Conservation (phyloP, 768 basidiomycete species). For the Leccinum rimulosum region DNA sequence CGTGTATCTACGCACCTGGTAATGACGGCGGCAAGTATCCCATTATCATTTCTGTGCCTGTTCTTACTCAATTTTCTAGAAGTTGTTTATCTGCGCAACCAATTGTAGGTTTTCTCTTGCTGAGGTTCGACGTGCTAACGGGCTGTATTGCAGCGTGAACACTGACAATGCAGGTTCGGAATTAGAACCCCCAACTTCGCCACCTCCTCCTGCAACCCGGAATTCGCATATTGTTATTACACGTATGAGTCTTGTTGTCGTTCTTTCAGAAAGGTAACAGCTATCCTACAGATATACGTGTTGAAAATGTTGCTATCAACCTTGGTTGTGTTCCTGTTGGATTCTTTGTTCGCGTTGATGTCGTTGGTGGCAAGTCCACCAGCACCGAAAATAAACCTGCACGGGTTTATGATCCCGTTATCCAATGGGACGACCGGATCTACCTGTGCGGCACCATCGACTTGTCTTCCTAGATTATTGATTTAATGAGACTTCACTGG, state of each 20-base stretch:
- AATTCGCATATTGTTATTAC: slow-evolving; percentile 3
- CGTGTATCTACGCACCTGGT: neutral
- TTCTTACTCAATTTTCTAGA: neutral
- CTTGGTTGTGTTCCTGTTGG: slow-evolving; percentile 16
- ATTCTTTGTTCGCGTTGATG: slow-evolving; percentile 14
- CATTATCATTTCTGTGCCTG: neutral
- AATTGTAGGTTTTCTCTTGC: neutral
- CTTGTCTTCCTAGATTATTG: neutral
- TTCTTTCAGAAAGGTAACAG: neutral
- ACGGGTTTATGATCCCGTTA: neutral
- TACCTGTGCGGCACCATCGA: neutral
- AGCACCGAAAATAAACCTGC: slow-evolving; percentile 6
- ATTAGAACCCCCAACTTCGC: neutral
- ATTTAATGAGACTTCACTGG: neutral
- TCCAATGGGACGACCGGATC: slow-evolving; percentile 14
- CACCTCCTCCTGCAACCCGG: neutral
- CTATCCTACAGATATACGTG: slow-evolving; percentile 10
- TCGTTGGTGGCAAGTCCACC: neutral
- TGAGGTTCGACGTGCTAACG: neutral
- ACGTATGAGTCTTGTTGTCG: neutral
- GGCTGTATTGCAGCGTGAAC: neutral
- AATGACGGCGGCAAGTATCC: neutral
- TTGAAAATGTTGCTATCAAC: slow-evolving; percentile 1
- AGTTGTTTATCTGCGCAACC: slow-evolving; percentile 2
- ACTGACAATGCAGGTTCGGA: neutral